Evolutionary conservation across 2,329 filamentous ascomycete genomes (phyloP).

Genomic region (Colletotrichum paranaense): DNA sequence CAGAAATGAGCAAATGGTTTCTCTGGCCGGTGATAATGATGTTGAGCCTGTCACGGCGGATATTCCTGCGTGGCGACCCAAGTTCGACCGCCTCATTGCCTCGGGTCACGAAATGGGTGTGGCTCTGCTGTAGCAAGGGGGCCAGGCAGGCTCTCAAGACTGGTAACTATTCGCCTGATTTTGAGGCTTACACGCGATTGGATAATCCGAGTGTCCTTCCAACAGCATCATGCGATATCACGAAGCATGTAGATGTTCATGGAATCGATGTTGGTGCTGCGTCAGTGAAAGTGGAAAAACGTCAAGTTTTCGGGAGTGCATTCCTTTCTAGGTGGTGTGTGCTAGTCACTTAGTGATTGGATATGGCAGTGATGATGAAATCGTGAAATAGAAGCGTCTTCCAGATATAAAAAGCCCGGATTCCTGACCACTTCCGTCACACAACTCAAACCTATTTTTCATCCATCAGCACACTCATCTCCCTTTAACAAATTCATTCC

Average conservation of each 20-base stretch:
- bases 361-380: neutral
- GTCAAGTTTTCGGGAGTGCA: neutral
- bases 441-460: neutral
- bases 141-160: neutral
- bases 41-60: neutral
- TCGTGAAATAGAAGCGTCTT: neutral
- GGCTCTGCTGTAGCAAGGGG: neutral
- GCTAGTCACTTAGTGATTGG: neutral
- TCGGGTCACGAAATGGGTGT: neutral
- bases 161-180: neutral
- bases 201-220: neutral
- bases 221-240: neutral
- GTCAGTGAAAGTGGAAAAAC: neutral
- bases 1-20: neutral
- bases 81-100: neutral
- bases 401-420: neutral
- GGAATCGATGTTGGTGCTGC: neutral
- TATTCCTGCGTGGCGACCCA: neutral
- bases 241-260: neutral
- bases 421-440: rapidly evolving
- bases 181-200: neutral
- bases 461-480: neutral
- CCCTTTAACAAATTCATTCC: rapidly evolving
- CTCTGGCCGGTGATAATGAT: neutral
- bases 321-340: neutral